Percentiles rank a stretch among this genome's conserved stretches.
phyloP scores from a whole-genome alignment of 2,329 filamentous ascomycete genomes.

The Pyricularia sp. region DNA sequence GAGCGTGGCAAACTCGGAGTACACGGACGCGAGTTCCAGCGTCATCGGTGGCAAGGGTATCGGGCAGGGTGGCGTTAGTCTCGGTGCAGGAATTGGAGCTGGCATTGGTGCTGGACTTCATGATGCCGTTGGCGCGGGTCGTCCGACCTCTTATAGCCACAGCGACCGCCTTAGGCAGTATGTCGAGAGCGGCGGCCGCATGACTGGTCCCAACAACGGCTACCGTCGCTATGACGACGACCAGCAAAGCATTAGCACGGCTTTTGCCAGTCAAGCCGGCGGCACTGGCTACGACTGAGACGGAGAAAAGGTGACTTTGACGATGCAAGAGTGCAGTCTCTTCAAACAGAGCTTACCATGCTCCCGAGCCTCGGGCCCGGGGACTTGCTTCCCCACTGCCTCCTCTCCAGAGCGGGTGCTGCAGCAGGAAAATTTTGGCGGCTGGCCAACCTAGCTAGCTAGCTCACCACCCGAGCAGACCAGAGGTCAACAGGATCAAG shows the following conservation, averaged over 20 bases:
- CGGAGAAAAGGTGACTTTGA: not conserved
- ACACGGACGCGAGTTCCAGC: constrained; percentile 73
- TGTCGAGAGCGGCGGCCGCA: constrained; percentile 73
- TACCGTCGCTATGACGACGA: constrained; percentile 79
- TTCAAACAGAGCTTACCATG: not conserved
- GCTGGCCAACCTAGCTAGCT: not conserved
- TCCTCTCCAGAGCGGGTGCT: not conserved
- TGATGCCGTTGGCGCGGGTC: constrained; percentile 57
- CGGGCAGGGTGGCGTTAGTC: constrained; percentile 78
- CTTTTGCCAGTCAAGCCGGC: constrained; percentile 91
- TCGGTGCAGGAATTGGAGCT: constrained; percentile 56
- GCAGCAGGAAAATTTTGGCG: not conserved
- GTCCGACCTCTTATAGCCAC: constrained; percentile 57
- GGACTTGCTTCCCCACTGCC: not conserved
- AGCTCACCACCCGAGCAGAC: not conserved
- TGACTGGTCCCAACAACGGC: constrained; percentile 47
- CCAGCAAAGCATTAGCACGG: constrained; percentile 90
- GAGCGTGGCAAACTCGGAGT: constrained; percentile 84
- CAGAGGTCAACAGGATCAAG: not conserved
- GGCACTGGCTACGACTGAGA: constrained; percentile 43
- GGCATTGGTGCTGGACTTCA: constrained; percentile 76
- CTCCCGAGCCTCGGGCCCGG: not conserved
- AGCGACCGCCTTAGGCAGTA: constrained; percentile 91
- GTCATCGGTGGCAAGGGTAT: constrained; percentile 67
- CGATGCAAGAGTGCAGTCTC: not conserved